A percentile compares a stretch with the other conserved stretches of the same genome.
Conservation (phyloP, 2,329 filamentous ascomycete genomes). For the Cladobotryum mycophilum region DNA sequence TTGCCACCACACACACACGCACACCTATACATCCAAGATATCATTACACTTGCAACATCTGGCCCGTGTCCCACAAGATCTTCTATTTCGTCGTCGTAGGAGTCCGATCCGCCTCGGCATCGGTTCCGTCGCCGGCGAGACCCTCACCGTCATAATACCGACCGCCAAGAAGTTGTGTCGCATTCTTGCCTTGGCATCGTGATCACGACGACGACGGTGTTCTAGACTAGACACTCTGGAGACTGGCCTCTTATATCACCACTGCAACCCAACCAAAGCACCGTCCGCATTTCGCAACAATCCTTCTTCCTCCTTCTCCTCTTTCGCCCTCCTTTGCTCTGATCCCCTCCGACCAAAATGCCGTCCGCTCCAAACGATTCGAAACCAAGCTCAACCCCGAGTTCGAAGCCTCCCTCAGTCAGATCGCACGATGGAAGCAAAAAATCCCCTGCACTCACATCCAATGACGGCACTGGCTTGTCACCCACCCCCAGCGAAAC, state of each 20-base stretch:
- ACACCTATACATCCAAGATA: no score
- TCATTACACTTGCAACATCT: neutral
- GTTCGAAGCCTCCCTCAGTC: slow-evolving; percentile 45
- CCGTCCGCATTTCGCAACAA: no score
- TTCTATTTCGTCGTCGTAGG: neutral
- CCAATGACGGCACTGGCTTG: slow-evolving; percentile 29
- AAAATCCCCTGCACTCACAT: slow-evolving; percentile 34
- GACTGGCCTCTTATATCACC: neutral
- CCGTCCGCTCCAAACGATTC: slow-evolving; percentile 25
- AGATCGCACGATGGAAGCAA: slow-evolving; percentile 40
- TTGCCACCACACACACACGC: no score
- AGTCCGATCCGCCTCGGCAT: neutral
- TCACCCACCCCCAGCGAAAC: slow-evolving; percentile 19
- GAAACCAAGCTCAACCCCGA: slow-evolving; percentile 36
- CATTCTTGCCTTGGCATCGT: neutral
- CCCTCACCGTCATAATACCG: neutral
- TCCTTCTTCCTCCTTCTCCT: neutral
- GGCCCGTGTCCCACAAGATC: neutral
- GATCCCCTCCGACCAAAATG: slow-evolving; percentile 23
- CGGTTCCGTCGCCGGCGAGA: neutral
- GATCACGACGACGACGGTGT: no score
- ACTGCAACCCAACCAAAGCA: neutral
- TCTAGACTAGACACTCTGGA: neutral
- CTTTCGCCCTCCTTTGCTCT: neutral
- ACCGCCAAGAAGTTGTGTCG: neutral